Evolutionary conservation across 179 eudicot species (phyloP).

Genomic region (Drosera spatulata): DNA sequence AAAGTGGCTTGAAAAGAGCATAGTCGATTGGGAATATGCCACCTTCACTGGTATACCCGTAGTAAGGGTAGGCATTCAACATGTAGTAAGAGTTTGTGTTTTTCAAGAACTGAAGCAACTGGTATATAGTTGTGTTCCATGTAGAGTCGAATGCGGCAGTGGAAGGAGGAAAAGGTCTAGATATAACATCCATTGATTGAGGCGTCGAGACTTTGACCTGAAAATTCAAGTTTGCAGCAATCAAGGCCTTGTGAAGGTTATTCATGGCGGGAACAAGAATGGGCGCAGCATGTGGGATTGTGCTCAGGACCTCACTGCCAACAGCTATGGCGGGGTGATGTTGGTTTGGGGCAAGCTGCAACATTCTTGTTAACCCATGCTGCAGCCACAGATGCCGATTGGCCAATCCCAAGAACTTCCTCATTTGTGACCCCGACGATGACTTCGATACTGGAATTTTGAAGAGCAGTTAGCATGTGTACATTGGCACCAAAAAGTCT

Average conservation of each 20-base stretch:
- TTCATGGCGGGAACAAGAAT: conserved; percentile 62
- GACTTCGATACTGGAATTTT: conserved; percentile 72
- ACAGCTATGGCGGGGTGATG: conserved; percentile 76
- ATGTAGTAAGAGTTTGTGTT: conserved; percentile 68
- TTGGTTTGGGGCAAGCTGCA: conserved; percentile 69
- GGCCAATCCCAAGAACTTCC: conserved; percentile 60
- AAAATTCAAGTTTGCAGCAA: conserved; percentile 57
- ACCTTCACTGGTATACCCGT: conserved; percentile 46
- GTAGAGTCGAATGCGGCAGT: conserved; percentile 59
- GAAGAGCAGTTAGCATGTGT: conserved; percentile 59
- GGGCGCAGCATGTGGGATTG: conserved; percentile 68
- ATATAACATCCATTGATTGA: conserved; percentile 52
- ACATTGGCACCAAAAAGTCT: conserved; percentile 67
- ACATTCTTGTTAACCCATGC: conserved; percentile 68
- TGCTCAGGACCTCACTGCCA: conserved; percentile 64
- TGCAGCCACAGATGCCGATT: conserved; percentile 59
- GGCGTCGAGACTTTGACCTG: conserved; percentile 80
- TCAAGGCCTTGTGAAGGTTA: conserved; percentile 59
- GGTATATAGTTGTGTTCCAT: conserved; percentile 59
- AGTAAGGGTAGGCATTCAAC: conserved; percentile 84
- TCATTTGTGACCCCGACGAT: conserved; percentile 70
- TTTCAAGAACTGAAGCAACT: conserved; percentile 62
- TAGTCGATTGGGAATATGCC: conserved; percentile 86
- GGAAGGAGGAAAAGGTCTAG: conserved; percentile 81
- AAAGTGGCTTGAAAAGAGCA: conserved; percentile 58